Percentiles rank a stretch among this genome's conserved stretches.
Conservation (phyloP, 2,329 filamentous ascomycete genomes). For the Helminthosporium solani region DNA sequence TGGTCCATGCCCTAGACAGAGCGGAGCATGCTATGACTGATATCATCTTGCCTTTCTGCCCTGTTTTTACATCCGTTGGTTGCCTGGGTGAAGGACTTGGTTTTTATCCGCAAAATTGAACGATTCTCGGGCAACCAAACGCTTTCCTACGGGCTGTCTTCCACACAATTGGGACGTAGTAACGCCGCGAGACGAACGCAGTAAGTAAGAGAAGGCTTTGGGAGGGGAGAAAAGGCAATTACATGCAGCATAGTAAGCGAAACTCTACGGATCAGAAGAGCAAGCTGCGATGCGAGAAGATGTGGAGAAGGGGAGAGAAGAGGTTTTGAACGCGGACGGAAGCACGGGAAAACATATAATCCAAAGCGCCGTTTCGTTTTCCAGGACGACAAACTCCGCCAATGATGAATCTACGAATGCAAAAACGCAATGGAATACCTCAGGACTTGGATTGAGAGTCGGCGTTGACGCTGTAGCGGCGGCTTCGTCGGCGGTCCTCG, state of each 20-base stretch:
- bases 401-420: conserved; percentile 5
- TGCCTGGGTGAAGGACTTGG: too few species aligned
- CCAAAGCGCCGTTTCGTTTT: conserved; percentile 5
- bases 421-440: conserved; percentile 66
- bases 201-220: not conserved
- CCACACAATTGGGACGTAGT: too few species aligned
- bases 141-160: too few species aligned
- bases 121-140: too few species aligned
- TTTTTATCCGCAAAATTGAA: too few species aligned
- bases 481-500: conserved; percentile 68
- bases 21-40: too few species aligned
- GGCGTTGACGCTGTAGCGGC: conserved; percentile 70
- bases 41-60: too few species aligned
- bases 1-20: too few species aligned
- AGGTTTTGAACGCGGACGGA: conserved; percentile 8
- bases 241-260: conserved; percentile 34
- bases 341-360: not conserved
- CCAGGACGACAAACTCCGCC: not conserved
- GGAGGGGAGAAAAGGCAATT: too few species aligned
- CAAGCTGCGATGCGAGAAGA: conserved; percentile 34
- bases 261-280: conserved; percentile 29
- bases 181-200: not conserved
- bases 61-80: too few species aligned
- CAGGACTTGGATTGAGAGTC: conserved; percentile 66
- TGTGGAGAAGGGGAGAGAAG: not conserved